phyloP scores from a whole-genome alignment of 805 yeast species.

The Teunomyces tritomae region DNA sequence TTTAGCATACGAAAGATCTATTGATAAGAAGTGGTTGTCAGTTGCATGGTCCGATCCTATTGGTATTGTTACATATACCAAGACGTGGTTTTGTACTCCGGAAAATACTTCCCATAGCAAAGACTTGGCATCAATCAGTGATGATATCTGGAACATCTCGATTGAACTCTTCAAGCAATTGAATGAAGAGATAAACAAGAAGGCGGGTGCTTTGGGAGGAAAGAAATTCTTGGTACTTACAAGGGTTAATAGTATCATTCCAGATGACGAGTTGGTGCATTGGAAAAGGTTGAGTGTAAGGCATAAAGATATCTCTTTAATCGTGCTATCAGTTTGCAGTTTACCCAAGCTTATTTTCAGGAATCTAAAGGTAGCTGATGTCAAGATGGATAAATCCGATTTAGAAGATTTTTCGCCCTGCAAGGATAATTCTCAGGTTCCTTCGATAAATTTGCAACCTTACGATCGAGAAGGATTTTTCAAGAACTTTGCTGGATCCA shows the following conservation, averaged over 20 bases:
- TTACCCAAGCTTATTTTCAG: constrained; percentile 45
- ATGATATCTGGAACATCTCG: constrained; percentile 66
- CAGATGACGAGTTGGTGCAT: constrained; percentile 77
- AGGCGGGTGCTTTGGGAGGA: constrained; percentile 37
- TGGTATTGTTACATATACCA: constrained; percentile 60
- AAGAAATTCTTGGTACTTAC: constrained; percentile 66
- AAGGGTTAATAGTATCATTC: constrained; percentile 67
- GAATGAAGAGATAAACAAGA: constrained; percentile 30
- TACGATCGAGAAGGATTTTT: background rate
- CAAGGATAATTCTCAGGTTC: background rate
- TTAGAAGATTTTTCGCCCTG: background rate
- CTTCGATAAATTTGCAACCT: background rate
- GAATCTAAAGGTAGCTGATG: background rate
- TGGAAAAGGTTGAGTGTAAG: constrained; percentile 72
- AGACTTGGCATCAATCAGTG: constrained; percentile 48
- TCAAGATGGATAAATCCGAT: background rate
- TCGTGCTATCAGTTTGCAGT: constrained; percentile 67
- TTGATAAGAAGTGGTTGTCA: constrained; percentile 78
- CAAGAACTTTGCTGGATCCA: constrained; percentile 6
- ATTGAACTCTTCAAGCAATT: constrained; percentile 39
- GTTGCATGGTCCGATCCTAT: constrained; percentile 89
- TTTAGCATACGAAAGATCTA: constrained; percentile 78
- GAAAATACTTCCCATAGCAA: constrained; percentile 9
- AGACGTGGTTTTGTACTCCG: constrained; percentile 58
- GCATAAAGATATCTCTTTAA: constrained; percentile 53